Evolutionary conservation across 306 rosid species (phyloP).

Genomic region (Ochetophila trinervis): DNA sequence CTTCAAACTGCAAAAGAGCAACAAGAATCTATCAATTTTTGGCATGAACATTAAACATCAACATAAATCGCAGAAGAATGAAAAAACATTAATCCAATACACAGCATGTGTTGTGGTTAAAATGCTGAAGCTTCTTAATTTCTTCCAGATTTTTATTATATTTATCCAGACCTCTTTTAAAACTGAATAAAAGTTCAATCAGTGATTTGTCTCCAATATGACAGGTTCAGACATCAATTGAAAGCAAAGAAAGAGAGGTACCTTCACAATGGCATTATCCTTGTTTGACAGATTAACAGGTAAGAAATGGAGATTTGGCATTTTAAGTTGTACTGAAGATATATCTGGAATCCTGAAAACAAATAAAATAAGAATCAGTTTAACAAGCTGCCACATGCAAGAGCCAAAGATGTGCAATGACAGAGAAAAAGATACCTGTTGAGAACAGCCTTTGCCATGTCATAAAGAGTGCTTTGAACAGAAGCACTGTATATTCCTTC

Average conservation of each 20-base stretch:
- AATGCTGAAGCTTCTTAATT: too few relatives aligned
- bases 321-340: conserved; percentile 61
- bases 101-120: too few relatives aligned
- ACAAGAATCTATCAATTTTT: conserved; percentile 4
- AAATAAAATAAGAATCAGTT: conserved; percentile 22
- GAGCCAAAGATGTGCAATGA: conserved; percentile 2
- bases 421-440: conserved; percentile 53
- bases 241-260: conserved; percentile 27
- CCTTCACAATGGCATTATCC: conserved; percentile 75
- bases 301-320: conserved; percentile 96
- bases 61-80: too few relatives aligned
- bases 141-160: too few relatives aligned
- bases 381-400: background rate
- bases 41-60: too few relatives aligned
- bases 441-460: conserved; percentile 72
- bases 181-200: background rate
- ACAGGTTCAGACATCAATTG: background rate
- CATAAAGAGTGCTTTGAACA: conserved; percentile 87
- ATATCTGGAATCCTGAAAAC: conserved; percentile 72
- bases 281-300: conserved; percentile 78
- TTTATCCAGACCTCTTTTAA: too few relatives aligned
- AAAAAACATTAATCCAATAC: too few relatives aligned
- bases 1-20: conserved; percentile 57
- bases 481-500: conserved; percentile 88
- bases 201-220: background rate